Evolutionary conservation across 805 yeast genomes (phyloP).

Genomic region (Lipomyces sp.): DNA sequence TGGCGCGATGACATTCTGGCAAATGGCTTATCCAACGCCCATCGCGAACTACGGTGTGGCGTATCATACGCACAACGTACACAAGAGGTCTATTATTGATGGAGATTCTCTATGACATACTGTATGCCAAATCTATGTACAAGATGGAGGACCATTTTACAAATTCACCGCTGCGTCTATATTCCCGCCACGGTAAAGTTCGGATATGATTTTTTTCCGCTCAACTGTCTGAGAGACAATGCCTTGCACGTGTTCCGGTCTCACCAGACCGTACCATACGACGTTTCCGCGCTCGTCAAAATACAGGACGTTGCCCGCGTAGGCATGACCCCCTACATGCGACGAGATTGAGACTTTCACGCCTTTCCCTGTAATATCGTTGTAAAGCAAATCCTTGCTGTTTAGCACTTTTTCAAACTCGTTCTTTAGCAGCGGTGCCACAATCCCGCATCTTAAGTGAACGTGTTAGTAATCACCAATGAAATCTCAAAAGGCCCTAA

Average conservation of each 20-base stretch:
- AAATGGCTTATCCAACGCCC: not conserved
- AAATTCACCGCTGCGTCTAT: not conserved
- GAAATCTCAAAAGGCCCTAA: no score
- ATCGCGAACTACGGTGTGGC: no score
- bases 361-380: slow-evolving; percentile 17
- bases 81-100: no score
- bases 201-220: slow-evolving; percentile 50
- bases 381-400: slow-evolving; percentile 37
- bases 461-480: no score
- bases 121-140: no score
- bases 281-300: slow-evolving; percentile 43
- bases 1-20: not conserved
- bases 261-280: slow-evolving; percentile 76
- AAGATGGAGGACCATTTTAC: not conserved
- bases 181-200: slow-evolving; percentile 43
- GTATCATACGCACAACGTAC: no score
- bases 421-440: slow-evolving; percentile 55
- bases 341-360: slow-evolving; percentile 53
- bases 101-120: no score
- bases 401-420: slow-evolving; percentile 50
- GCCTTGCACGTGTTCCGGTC: slow-evolving; percentile 63
- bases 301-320: slow-evolving; percentile 74
- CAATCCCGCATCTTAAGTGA: slow-evolving; percentile 54
- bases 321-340: slow-evolving; percentile 84
- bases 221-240: slow-evolving; percentile 55